Evolutionary conservation across 108 stramenopile species (phyloP).

Genomic region (Cyclotella kingstonii): DNA sequence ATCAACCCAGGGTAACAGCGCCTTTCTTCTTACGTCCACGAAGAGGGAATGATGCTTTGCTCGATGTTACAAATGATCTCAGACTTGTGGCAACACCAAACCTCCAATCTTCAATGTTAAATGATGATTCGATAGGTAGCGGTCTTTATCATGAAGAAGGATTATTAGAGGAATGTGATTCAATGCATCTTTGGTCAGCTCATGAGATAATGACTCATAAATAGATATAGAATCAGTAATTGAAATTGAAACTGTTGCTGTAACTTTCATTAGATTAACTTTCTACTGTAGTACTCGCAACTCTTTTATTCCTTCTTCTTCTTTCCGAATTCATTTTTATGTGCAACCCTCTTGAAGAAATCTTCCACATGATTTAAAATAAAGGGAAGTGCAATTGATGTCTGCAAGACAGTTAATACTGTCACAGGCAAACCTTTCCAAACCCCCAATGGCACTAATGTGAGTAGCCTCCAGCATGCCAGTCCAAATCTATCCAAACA

Average conservation of each 20-base stretch:
- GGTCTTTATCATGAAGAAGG: conserved; percentile 16
- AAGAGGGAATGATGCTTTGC: conserved; percentile 22
- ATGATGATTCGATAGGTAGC: background rate
- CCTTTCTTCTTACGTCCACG: conserved; percentile 41
- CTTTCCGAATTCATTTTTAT: background rate
- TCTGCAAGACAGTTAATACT: conserved; percentile 51
- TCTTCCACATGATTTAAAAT: conserved; percentile 63
- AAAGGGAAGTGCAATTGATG: conserved; percentile 56
- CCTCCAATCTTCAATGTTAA: background rate
- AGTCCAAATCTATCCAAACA: conserved; percentile 9
- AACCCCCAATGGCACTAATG: conserved; percentile 42
- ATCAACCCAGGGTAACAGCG: conserved; percentile 28
- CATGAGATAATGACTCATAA: conserved; percentile 13
- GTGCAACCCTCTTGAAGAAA: conserved; percentile 58
- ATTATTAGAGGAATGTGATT: conserved; percentile 20
- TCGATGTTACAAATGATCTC: conserved; percentile 38
- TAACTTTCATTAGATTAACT: too few species aligned
- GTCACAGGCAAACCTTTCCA: conserved; percentile 64
- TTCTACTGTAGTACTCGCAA: too few species aligned
- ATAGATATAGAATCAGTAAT: too few species aligned
- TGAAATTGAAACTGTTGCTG: too few species aligned
- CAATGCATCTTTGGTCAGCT: conserved; percentile 27
- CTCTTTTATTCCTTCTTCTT: conserved; percentile 2
- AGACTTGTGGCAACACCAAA: background rate
- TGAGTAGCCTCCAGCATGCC: background rate